Percentiles rank a stretch among this genome's conserved stretches.
Evolutionary conservation across 2,329 filamentous ascomycete species (phyloP).

Genomic region (Geosmithia putterillii): DNA sequence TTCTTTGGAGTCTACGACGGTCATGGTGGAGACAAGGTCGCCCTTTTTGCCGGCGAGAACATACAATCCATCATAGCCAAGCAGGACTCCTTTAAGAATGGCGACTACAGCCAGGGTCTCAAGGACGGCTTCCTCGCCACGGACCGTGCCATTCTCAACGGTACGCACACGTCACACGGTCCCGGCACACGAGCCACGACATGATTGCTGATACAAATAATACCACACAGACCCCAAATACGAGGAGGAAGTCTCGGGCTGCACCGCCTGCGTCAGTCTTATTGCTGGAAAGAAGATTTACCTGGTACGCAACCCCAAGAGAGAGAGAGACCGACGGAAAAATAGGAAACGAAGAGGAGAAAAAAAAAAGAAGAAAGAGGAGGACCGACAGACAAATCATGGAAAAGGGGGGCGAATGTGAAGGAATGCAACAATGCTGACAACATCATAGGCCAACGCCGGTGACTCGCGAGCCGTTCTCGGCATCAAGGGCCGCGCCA

Average conservation of each 20-base stretch:
- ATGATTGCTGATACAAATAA: background rate
- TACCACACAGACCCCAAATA: constrained; percentile 72
- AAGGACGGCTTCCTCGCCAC: constrained; percentile 97
- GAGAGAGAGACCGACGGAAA: no score
- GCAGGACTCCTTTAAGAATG: constrained; percentile 84
- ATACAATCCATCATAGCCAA: constrained; percentile 91
- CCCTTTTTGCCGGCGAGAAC: constrained; percentile 81
- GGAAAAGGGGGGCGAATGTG: background rate
- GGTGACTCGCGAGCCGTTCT: constrained; percentile 92
- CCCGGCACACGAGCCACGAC: background rate
- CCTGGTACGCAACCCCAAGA: constrained; percentile 49
- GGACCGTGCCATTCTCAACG: constrained; percentile 88
- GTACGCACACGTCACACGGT: constrained; percentile 35
- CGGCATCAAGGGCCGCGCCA: constrained; percentile 92
- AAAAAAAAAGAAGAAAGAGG: no score
- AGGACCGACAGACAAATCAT: background rate
- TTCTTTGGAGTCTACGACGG: constrained; percentile 99
- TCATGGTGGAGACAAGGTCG: constrained; percentile 94
- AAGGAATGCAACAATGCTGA: background rate
- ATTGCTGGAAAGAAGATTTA: constrained; percentile 88
- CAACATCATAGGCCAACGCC: constrained; percentile 67
- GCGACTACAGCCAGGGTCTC: constrained; percentile 86
- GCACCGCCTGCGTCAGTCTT: constrained; percentile 85
- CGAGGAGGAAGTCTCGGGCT: constrained; percentile 95
- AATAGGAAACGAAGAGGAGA: no score